Base-by-base conservation (phyloP, 2,329 filamentous ascomycete species). In the Pseudogymnoascus sp. region DNA sequence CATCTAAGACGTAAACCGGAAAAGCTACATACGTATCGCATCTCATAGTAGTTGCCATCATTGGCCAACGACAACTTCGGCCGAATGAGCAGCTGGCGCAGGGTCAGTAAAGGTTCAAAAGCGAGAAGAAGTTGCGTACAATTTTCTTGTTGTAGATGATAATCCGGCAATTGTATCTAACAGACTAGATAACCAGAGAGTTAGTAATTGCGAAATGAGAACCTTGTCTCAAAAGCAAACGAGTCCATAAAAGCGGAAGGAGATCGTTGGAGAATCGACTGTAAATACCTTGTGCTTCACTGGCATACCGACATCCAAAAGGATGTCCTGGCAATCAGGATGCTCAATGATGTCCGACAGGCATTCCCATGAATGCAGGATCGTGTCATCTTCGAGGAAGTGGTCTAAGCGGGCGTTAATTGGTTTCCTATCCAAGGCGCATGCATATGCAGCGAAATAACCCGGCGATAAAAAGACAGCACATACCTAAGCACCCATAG, bases 1-100 rank as follows among this genome's bases (percentile, higher is more conserved):
- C 26, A 56, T 19, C n/a, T 16, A 8, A 13, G 13, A 56, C 3
- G 6, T 19, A 16, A 31, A 8, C 5, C 19, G 26, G 8, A n/a
- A 19, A 13, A 2, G 8, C n/a, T 4, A 33, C 47, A 13, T 56
- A 56, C 47, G 26, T 56, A 56, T 33, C 47, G 31, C 47, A 80
- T 80, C 70, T 87, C 85, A 29, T 82, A 74, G 71, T 83, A 86
- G 67, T 86, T 89, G 1, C 88, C 88, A 72, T 90, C 86, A 65
- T 89, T 87, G 59, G 87, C 87, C 5, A 92, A 80, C 69, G 80
- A 86, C 66, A 90, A 79, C 74, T 91, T 92, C 0, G 88, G 88
- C 10, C 89, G 79, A 64, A 95, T 87, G 64, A 88, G 78, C 16
- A 53, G 26, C 47, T 56, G n/a, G 13, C 24, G 24, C n/a, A 19